Evolutionary conservation across 148 eudicot genomes (phyloP), one percentile per base, ranked within the genome.

Genomic region (Agrostemma githago): DNA sequence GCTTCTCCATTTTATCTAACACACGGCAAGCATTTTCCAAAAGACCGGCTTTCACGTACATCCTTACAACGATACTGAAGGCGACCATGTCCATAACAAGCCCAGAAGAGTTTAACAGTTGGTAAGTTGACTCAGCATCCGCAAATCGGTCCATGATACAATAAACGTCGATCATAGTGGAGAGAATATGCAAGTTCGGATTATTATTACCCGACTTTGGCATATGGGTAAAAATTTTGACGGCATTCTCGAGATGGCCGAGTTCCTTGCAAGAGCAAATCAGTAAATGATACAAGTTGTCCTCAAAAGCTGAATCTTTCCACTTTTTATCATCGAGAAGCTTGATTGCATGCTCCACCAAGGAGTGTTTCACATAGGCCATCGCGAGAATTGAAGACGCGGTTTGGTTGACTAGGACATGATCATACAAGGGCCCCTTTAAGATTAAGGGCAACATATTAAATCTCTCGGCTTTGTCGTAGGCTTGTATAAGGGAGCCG

Each of bases 241-340:
- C 81, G 73, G 96, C 93, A 82, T 84, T 85, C 75, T 90, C 88
- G 34, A 83, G 84, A 75, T 77, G 76, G n/a, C 90, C 90, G 74
- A 82, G 77, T 71, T 94, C 98, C 76, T 94, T 94, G 86, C 98
- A 94, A 17, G 89, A 82, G 73, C 98, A 94, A 79, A 92, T 92
- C 38, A 94, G 71, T 75, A 92, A 84, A 84, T 94, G 98, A 77
- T 87, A 89, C 79, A 94, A 79, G 79, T 87, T 90, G 69, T 91
- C 98, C 89, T 92, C 97, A 74, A 89, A 94, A 73, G 63, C 62
- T 9, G 48, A 82, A 83, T 92, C 98, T 54, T 82, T 81, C 98
- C 98, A 94, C 62, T 68, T 79, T 77, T 91, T 94, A 40, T 76
- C 81, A 21, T 59, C 62, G 17, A 94, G 83, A 81, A 91, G 86